Conservation (phyloP, 2,329 filamentous ascomycete species). For the Pyricularia pennisetigena region DNA sequence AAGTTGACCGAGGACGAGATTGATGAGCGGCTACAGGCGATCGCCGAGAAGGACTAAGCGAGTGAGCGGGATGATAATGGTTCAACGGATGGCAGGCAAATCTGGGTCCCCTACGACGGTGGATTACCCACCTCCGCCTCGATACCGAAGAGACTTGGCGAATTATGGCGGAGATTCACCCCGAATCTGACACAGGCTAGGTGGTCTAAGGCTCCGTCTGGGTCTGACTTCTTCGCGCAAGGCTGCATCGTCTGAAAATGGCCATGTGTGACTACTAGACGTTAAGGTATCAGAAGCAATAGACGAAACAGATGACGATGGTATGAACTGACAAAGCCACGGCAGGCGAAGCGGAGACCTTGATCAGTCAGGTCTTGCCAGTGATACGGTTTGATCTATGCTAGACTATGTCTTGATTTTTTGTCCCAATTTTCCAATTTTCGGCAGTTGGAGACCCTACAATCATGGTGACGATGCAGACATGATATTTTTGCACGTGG, state of each 20-base stretch:
- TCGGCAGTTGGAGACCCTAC: not conserved
- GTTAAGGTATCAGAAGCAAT: not conserved
- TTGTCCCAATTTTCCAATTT: not conserved
- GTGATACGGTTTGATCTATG: not conserved
- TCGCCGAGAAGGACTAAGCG: constrained; percentile 86
- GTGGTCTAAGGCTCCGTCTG: not conserved
- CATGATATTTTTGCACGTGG: not conserved
- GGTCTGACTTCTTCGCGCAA: not conserved
- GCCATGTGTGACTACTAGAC: not conserved
- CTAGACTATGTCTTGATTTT: not conserved
- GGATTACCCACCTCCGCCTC: not conserved
- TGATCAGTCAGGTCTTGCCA: not conserved
- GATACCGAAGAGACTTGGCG: not conserved
- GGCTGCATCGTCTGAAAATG: not conserved
- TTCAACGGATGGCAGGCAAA: not conserved
- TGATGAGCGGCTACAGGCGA: constrained; percentile 93
- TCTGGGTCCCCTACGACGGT: not conserved
- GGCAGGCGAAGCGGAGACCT: not conserved
- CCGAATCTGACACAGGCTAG: not conserved
- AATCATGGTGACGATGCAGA: not conserved
- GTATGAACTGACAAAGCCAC: not conserved
- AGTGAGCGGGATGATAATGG: not conserved
- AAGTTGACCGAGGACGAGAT: constrained; percentile 95
- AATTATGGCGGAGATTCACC: not conserved
- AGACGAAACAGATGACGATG: not conserved